Evolutionary conservation across 179 eudicot species (phyloP), one percentile per base, ranked within the genome.

Genomic region (Drosera spatulata): DNA sequence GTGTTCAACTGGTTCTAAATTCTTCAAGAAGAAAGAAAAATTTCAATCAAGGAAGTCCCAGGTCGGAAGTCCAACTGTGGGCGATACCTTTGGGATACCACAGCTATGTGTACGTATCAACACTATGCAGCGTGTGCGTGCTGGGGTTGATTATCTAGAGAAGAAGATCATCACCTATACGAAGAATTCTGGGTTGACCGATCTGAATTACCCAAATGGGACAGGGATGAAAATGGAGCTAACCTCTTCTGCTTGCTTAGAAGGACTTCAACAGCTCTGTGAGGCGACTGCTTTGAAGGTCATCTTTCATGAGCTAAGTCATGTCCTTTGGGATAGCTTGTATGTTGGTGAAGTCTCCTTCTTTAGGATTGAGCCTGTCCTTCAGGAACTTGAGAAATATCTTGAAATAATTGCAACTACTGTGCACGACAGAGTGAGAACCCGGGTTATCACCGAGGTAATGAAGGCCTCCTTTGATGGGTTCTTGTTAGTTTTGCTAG

Each of bases 401-500:
- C 70, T 91, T 57, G 94, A 83, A 67, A 60, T 76, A 41, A 73
- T 93, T 4, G 84, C 97, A 10, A 73, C 85, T 8, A 84, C 86
- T 2, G 91, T 83, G 58, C 93, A 89, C 48, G 94, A 86, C 61
- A 75, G 85, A 55, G 87, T 81, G 10, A 79, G 91, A 43, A 84
- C 90, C 47, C 91, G 94, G 53, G 80, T 84, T 8, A 83, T 93
- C n/a, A 81, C 89, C 4, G 85, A 84, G 22, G 74, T 93, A 52
- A 89, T 93, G 99, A 89, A 71, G 67, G 97, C 97, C 45, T 82
- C 94, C 1, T 93, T 86, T 39, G 82, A 93, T 8, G 97, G 99
- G 39, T 93, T 93, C 62, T 71, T 89, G 70, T 71, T 84, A 55
- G 86, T 93, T 55, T 71, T 93, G 80, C 86, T 93, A 44, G 93